These are phyloP conservation scores for Penicillium canescens DNA, from an alignment of 495 filamentous ascomycete genomes.

Conservation along the genomic window DNA sequence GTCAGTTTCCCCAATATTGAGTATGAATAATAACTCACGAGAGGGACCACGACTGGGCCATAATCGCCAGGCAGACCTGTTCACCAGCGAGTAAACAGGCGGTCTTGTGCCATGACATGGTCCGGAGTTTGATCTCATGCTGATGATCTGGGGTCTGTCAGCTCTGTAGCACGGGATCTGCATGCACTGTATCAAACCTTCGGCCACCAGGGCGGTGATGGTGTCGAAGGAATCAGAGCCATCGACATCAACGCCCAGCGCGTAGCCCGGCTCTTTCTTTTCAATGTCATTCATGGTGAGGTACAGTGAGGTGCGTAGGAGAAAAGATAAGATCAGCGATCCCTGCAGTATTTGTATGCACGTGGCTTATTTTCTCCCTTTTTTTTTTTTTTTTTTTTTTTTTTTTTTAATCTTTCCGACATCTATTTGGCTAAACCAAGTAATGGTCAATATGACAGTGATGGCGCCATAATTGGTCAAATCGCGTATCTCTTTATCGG, in stretches of 20 bases:
- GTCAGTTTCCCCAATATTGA: neutral
- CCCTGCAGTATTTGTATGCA: neutral
- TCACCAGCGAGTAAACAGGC: constrained; percentile 45
- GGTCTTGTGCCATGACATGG: constrained; percentile 51
- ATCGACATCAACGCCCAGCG: constrained; percentile 11
- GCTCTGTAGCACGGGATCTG: neutral
- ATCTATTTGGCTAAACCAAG: neutral
- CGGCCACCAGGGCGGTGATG: constrained; percentile 26
- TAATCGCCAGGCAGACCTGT: constrained; percentile 51
- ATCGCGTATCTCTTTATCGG: constrained; percentile 9
- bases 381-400: neutral
- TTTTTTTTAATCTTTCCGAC: neutral
- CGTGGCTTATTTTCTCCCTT: neutral
- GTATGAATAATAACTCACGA: constrained; percentile 26
- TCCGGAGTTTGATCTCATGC: constrained; percentile 49
- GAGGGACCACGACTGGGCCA: constrained; percentile 50
- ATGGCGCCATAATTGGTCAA: constrained; percentile 17
- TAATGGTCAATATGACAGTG: no score
- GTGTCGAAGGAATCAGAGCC: constrained; percentile 17
- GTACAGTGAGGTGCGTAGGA: neutral
- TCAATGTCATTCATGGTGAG: constrained; percentile 13
- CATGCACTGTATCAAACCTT: constrained; percentile 11
- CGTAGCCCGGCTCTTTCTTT: constrained; percentile 11
- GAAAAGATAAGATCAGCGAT: neutral
- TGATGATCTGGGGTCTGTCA: constrained; percentile 30